phyloP scores from a whole-genome alignment of 495 filamentous ascomycete species.

The Neurospora pannonica region DNA sequence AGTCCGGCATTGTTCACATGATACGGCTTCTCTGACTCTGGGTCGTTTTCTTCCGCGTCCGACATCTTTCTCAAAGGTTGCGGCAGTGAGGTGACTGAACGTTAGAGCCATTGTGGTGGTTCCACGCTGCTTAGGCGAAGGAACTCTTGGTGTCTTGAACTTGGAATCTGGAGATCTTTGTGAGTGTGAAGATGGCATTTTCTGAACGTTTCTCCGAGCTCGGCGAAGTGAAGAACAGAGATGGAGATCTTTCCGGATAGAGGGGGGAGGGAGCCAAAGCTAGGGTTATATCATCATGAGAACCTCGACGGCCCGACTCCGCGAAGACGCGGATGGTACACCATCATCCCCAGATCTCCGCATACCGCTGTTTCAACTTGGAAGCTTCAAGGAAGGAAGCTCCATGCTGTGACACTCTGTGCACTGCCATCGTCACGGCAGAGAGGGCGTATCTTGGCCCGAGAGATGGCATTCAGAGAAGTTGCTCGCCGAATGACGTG shows the following conservation, averaged over 20 bases:
- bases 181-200: not conserved
- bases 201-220: not conserved
- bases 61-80: constrained; percentile 12
- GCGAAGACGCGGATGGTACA: not conserved
- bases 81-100: constrained; percentile 14
- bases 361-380: not conserved
- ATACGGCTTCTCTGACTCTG: constrained; percentile 11
- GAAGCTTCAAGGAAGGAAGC: not conserved
- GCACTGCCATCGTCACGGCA: not conserved
- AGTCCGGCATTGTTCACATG: constrained; percentile 34
- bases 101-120: constrained; percentile 7
- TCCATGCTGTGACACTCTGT: not conserved
- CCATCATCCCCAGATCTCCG: not conserved
- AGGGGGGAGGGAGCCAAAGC: not conserved
- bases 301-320: not conserved
- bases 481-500: not conserved
- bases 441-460: not conserved
- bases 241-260: not conserved
- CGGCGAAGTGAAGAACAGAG: not conserved
- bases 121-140: not conserved
- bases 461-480: not conserved
- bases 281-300: not conserved
- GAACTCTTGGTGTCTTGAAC: not conserved
- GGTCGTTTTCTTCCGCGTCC: constrained; percentile 16
- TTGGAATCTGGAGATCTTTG: not conserved